Base-by-base conservation (phyloP, 2,329 filamentous ascomycete genomes). In the Alternaria longipes region DNA sequence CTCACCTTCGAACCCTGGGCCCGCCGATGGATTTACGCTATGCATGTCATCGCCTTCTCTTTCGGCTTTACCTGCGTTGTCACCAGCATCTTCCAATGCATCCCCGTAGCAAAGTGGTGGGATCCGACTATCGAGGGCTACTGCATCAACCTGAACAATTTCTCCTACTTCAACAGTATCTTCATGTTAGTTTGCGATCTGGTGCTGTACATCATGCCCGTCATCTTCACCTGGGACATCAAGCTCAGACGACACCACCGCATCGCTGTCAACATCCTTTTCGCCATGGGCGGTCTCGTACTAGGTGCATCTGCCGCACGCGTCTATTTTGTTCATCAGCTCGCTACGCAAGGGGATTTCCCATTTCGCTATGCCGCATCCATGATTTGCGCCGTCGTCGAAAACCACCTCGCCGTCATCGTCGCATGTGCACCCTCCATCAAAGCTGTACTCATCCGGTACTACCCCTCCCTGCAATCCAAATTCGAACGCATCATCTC, bases 121-220 rank as follows among this genome's bases (percentile, higher is more conserved):
- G 60, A 63, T 8, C 63, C 1, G 62, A 57, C 9, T 46, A 38
- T 67, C 1, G 56, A 65, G 1, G 78, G 78, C 4, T 61, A 60
- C 8, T 81, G 80, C 61, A 70, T 80, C 60, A 66, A 79, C 55
- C 65, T 78, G 18, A 63, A 71, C 14, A 63, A 62, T 3, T 81
- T 81, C 63, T 78, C 78, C 62, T 72, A 78, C 59, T 73, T 76
- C 56, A 78, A 78, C 24, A 63, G 68, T 3, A 71, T 73, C 51
- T 77, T 81, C 61, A 81, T 80, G 65, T 71, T 81, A 9, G 65
- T 72, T 26, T 80, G 74, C 22, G 79, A 81, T 53, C 20, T 77
- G 8, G 68, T 80, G 14, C 70, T 81, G 14, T 78, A 81, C 56
- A 64, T 71, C 24, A 74, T 81, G 65, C 79, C 80, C 0, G 70